Percentiles rank a stretch among this genome's conserved stretches.
Conservation (phyloP, 2,329 filamentous ascomycete species). For the Pseudogymnoascus sp. region DNA sequence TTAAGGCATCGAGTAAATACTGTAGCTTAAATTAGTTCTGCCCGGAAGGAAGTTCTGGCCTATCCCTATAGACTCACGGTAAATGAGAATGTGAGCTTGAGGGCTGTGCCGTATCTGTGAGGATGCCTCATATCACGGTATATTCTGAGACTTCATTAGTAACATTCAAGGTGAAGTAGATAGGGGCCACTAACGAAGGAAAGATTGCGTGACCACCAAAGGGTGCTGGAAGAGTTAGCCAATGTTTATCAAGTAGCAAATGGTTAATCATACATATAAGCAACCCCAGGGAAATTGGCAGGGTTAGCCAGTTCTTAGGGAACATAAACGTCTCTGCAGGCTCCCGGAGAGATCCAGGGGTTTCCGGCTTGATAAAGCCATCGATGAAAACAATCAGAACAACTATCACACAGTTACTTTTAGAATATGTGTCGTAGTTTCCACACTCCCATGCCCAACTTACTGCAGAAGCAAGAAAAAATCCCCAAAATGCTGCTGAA, state of each 20-base stretch:
- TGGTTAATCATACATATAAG: constrained; percentile 55
- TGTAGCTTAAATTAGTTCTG: constrained; percentile 26
- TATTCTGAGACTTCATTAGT: constrained; percentile 54
- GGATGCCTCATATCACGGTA: constrained; percentile 69
- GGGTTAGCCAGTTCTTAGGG: constrained; percentile 74
- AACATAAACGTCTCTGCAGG: constrained; percentile 75
- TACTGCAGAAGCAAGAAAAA: constrained; percentile 77
- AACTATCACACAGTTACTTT: constrained; percentile 45
- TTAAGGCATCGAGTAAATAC: constrained; percentile 71
- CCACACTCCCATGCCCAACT: constrained; percentile 34
- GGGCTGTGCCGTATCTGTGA: constrained; percentile 57
- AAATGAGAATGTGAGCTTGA: constrained; percentile 76
- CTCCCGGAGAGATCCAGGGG: constrained; percentile 73
- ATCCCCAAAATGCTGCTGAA: constrained; percentile 93
- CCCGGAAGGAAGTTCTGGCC: neutral
- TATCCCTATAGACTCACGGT: constrained; percentile 47
- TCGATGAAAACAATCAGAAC: constrained; percentile 76
- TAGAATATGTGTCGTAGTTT: constrained; percentile 10
- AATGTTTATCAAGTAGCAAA: neutral
- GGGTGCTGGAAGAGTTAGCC: constrained; percentile 30
- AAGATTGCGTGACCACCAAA: constrained; percentile 62
- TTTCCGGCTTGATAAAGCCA: constrained; percentile 70
- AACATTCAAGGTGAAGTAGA: neutral
- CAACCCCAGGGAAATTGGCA: constrained; percentile 82
- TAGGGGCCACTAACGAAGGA: constrained; percentile 35